phyloP scores from a whole-genome alignment of 164 flowering plant species.

The Aristolochia fimbriata region DNA sequence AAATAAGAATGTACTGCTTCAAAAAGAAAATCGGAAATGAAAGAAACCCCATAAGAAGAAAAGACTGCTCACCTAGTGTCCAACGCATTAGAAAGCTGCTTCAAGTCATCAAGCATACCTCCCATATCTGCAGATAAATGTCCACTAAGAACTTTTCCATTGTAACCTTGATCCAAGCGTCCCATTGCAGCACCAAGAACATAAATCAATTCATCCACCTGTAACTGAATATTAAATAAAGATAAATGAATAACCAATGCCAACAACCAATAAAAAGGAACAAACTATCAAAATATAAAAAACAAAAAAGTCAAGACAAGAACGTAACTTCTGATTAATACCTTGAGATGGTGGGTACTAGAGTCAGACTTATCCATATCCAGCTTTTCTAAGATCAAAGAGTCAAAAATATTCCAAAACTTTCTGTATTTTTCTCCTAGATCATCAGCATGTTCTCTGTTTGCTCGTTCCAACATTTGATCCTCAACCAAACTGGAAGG shows the following conservation, averaged over 20 bases:
- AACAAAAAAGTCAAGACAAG: background rate
- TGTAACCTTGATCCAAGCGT: background rate
- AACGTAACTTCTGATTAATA: constrained; percentile 2
- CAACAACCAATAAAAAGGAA: background rate
- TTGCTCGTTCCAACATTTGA: background rate
- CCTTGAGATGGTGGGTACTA: constrained; percentile 14
- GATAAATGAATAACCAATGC: background rate
- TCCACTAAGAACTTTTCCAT: constrained; percentile 1
- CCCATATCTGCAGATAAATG: constrained; percentile 6
- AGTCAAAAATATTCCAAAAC: constrained; percentile 16
- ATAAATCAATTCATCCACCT: constrained; percentile 11
- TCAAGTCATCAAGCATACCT: constrained; percentile 13
- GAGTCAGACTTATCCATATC: background rate
- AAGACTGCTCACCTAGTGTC: too few species aligned
- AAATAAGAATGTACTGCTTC: too few species aligned
- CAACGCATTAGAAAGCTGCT: constrained; percentile 13
- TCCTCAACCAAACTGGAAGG: background rate
- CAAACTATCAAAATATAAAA: background rate
- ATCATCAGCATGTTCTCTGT: constrained; percentile 1
- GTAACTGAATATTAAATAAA: constrained; percentile 9
- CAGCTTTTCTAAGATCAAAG: background rate
- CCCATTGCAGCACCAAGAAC: constrained; percentile 11
- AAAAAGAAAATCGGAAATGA: too few species aligned
- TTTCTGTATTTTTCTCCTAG: background rate
- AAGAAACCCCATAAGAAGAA: too few species aligned